phyloP scores from a whole-genome alignment of 2,329 filamentous ascomycete species.

The Paecilomyces niveus region DNA sequence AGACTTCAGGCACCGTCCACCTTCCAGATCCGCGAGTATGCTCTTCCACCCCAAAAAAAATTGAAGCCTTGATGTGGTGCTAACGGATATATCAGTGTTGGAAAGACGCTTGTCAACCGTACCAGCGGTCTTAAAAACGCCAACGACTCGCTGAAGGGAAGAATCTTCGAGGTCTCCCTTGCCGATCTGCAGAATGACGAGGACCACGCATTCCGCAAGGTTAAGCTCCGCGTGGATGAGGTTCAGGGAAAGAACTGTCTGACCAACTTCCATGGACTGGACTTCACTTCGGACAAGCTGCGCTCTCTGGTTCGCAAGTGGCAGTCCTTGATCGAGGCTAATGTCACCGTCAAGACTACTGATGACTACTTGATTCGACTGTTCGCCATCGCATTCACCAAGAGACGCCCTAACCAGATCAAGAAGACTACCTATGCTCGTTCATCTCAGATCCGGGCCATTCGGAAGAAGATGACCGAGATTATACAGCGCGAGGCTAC shows the following conservation, averaged over 20 bases:
- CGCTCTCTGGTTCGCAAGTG: constrained; percentile 99
- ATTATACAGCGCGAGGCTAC: constrained; percentile 96
- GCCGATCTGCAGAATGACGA: constrained; percentile 99
- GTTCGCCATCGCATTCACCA: constrained; percentile 99
- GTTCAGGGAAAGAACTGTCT: constrained; percentile 99
- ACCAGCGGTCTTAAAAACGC: constrained; percentile 99
- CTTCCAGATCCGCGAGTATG: constrained; percentile 96
- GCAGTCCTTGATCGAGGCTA: constrained; percentile 99
- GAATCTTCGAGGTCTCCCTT: constrained; percentile 97
- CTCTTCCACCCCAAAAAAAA: constrained; percentile 15
- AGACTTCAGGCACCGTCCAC: constrained; percentile 72
- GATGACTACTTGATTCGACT: constrained; percentile 99
- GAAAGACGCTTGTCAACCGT: constrained; percentile 99
- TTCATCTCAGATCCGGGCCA: constrained; percentile 93
- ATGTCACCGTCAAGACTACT: constrained; percentile 99
- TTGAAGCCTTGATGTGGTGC: constrained; percentile 7
- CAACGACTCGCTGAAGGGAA: constrained; percentile 97
- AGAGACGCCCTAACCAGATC: constrained; percentile 98
- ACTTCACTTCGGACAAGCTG: constrained; percentile 99
- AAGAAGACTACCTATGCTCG: constrained; percentile 99
- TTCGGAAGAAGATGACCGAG: constrained; percentile 99
- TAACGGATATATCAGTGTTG: constrained; percentile 60
- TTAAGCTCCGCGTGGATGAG: constrained; percentile 97
- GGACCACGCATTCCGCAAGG: constrained; percentile 99
- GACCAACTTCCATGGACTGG: constrained; percentile 99